Evolutionary conservation across 2,329 filamentous ascomycete species (phyloP).

Genomic region (Calonectria hawksworthii): DNA sequence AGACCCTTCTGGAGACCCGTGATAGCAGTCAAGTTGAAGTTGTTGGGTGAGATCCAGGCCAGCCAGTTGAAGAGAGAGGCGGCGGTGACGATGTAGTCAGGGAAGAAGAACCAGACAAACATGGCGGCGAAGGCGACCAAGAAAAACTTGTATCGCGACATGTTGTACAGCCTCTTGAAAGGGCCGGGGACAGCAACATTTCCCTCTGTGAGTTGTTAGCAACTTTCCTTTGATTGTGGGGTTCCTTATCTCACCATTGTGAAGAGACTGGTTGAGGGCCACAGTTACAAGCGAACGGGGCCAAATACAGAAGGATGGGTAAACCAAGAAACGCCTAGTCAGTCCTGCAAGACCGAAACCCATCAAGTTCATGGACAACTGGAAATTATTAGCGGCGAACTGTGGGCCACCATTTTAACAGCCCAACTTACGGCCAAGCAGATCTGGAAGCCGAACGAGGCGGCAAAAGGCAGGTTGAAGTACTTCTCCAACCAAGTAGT

Average conservation of each 20-base stretch:
- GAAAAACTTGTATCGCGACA: constrained; percentile 68
- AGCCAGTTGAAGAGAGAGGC: constrained; percentile 70
- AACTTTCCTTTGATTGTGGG: not conserved
- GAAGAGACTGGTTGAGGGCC: constrained; percentile 55
- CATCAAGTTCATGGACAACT: constrained; percentile 66
- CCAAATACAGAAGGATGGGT: constrained; percentile 67
- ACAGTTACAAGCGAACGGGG: constrained; percentile 65
- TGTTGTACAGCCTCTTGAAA: constrained; percentile 58
- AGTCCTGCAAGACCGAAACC: constrained; percentile 69
- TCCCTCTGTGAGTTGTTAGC: constrained; percentile 43
- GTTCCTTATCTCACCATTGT: not conserved
- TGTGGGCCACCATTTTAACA: not conserved
- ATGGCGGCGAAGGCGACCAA: constrained; percentile 63
- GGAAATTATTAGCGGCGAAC: constrained; percentile 51
- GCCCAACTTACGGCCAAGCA: not conserved
- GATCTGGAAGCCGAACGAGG: constrained; percentile 64
- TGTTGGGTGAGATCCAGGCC: constrained; percentile 67
- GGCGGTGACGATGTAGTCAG: constrained; percentile 66
- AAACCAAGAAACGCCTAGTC: constrained; percentile 64
- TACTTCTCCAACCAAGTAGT: constrained; percentile 62
- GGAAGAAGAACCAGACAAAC: constrained; percentile 73
- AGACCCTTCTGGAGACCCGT: constrained; percentile 61
- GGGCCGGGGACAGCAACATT: constrained; percentile 58
- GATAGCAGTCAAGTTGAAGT: constrained; percentile 58
- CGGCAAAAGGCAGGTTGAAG: constrained; percentile 65